phyloP scores from a whole-genome alignment of 129 eudicot genomes.

The Artemisia tridentata region DNA sequence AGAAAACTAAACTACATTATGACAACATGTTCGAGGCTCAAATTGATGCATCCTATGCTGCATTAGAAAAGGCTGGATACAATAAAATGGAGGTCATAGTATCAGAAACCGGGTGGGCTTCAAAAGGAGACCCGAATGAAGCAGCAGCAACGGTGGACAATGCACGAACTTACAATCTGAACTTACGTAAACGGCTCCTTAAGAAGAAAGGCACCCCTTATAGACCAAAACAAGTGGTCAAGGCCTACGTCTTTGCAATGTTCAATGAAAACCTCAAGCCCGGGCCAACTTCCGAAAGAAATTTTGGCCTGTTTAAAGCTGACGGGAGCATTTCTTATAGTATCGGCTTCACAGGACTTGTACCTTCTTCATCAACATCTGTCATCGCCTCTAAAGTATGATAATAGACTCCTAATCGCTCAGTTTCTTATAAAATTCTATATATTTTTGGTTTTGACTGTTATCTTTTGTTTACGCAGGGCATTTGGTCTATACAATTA shows the following conservation, averaged over 20 bases:
- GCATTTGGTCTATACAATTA: constrained; percentile 33
- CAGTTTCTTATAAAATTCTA: neutral
- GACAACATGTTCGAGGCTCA: constrained; percentile 98
- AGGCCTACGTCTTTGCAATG: constrained; percentile 84
- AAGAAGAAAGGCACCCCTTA: constrained; percentile 87
- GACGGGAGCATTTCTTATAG: constrained; percentile 77
- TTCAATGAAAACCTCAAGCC: constrained; percentile 88
- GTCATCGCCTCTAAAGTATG: constrained; percentile 44
- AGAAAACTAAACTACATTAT: constrained; percentile 72
- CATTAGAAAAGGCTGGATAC: constrained; percentile 80
- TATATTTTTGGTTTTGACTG: neutral
- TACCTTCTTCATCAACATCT: constrained; percentile 57
- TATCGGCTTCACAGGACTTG: constrained; percentile 84
- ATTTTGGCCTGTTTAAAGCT: constrained; percentile 81
- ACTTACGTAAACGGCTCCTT: constrained; percentile 56
- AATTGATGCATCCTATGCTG: constrained; percentile 82
- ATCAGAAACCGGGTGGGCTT: constrained; percentile 97
- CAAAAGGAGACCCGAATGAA: constrained; percentile 76
- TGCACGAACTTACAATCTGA: constrained; percentile 67
- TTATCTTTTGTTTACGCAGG: constrained; percentile 18
- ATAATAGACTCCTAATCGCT: neutral
- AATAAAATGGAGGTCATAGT: constrained; percentile 79
- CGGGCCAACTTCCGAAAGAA: constrained; percentile 96
- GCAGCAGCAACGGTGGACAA: constrained; percentile 57
- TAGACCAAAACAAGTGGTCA: constrained; percentile 58